Percentiles rank a stretch among this genome's conserved stretches.
These are phyloP conservation scores for Suhomyces bolitotheri DNA, from an alignment of 1,139 yeast genomes.

Conservation along the genomic window DNA sequence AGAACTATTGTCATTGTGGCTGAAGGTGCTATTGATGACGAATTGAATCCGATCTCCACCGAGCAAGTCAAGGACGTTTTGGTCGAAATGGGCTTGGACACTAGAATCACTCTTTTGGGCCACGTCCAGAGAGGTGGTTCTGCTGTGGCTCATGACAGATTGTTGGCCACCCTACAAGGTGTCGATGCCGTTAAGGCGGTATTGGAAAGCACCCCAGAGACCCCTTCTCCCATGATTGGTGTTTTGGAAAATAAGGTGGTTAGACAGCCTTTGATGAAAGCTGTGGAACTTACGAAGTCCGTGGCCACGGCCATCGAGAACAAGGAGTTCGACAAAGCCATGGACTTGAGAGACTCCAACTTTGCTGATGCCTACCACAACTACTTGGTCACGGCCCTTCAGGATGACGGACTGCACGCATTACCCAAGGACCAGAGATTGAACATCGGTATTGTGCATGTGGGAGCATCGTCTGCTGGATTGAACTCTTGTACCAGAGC, in stretches of 20 bases:
- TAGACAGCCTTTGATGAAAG: slow-evolving; percentile 68
- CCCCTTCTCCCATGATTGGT: slow-evolving; percentile 78
- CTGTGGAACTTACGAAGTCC: slow-evolving; percentile 65
- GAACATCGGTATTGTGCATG: slow-evolving; percentile 74
- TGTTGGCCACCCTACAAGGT: slow-evolving; percentile 77
- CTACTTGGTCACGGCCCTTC: slow-evolving; percentile 66
- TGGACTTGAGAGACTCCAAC: slow-evolving; percentile 67
- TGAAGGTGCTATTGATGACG: slow-evolving; percentile 75
- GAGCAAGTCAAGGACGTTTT: slow-evolving; percentile 68
- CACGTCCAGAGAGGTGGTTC: slow-evolving; percentile 88
- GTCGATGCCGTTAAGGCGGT: slow-evolving; percentile 82
- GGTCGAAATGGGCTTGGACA: slow-evolving; percentile 72
- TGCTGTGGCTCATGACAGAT: slow-evolving; percentile 77
- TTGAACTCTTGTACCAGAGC: slow-evolving; percentile 77
- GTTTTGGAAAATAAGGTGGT: slow-evolving; percentile 70
- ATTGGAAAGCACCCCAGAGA: slow-evolving; percentile 64
- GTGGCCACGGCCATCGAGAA: slow-evolving; percentile 67
- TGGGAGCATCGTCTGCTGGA: slow-evolving; percentile 85
- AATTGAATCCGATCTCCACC: slow-evolving; percentile 63
- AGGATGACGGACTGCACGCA: slow-evolving; percentile 59
- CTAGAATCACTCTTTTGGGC: slow-evolving; percentile 76
- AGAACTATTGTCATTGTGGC: slow-evolving; percentile 81
- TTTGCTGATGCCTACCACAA: slow-evolving; percentile 72
- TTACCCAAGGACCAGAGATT: slow-evolving; percentile 58
- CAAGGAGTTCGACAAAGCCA: slow-evolving; percentile 64